Percentiles rank a stretch among this genome's conserved stretches.
These are phyloP conservation scores for Pyrenophora teres DNA, from an alignment of 2,329 filamentous ascomycete genomes.

Conservation along the genomic window DNA sequence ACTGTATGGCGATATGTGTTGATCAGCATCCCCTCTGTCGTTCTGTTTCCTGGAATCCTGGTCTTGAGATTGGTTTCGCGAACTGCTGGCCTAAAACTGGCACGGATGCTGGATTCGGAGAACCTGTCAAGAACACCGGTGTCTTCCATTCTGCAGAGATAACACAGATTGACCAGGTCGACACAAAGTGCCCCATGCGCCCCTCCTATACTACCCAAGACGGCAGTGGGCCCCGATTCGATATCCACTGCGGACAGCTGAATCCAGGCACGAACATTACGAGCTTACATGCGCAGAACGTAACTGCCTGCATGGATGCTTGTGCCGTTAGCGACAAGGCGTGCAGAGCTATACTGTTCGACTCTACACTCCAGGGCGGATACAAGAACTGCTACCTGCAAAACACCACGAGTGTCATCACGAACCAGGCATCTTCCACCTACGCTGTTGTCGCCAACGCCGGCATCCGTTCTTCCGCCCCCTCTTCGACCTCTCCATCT, in stretches of 20 bases:
- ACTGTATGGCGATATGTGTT: conserved; percentile 36
- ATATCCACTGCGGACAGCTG: conserved; percentile 36
- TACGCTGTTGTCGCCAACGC: conserved; percentile 27
- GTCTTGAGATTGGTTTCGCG: conserved; percentile 36
- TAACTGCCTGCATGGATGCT: conserved; percentile 38
- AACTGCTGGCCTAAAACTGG: conserved; percentile 41
- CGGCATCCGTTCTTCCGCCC: conserved; percentile 8
- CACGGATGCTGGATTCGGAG: conserved; percentile 12
- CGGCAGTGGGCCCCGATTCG: conserved; percentile 25
- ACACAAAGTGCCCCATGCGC: conserved; percentile 24
- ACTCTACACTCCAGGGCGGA: conserved; percentile 28
- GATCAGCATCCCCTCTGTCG: conserved; percentile 37
- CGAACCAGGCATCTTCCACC: conserved; percentile 21
- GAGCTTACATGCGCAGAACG: conserved; percentile 31
- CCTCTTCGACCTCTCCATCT: not conserved
- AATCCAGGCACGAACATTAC: conserved; percentile 41
- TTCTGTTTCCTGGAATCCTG: conserved; percentile 37
- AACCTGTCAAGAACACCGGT: conserved; percentile 14
- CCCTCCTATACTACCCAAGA: conserved; percentile 14
- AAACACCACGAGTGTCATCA: conserved; percentile 33
- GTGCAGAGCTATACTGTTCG: conserved; percentile 37
- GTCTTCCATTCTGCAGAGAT: conserved; percentile 35
- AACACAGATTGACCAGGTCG: conserved; percentile 26
- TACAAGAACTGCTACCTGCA: conserved; percentile 43
- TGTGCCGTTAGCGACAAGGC: conserved; percentile 29